These are phyloP conservation scores for Alternaria gansuensis DNA, from an alignment of 2,329 filamentous ascomycete genomes.

Conservation along the genomic window DNA sequence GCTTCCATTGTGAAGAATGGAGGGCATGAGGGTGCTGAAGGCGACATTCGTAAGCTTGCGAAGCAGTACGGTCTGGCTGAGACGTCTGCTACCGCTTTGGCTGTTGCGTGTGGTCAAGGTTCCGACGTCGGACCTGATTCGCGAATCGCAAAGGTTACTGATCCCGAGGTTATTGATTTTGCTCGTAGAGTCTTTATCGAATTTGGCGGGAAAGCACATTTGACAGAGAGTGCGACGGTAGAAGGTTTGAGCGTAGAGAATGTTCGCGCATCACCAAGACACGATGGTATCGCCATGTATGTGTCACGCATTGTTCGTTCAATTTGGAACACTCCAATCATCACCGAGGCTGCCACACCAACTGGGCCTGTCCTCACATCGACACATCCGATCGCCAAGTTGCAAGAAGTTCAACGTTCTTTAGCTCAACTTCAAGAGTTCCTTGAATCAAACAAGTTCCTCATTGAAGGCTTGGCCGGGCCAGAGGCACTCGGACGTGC, in stretches of 20 bases:
- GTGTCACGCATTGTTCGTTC: conserved; percentile 86
- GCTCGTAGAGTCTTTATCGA: conserved; percentile 91
- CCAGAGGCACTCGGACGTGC: conserved; percentile 83
- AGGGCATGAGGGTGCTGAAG: conserved; percentile 81
- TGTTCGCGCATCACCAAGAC: conserved; percentile 85
- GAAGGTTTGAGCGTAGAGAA: conserved; percentile 74
- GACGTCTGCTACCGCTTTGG: conserved; percentile 87
- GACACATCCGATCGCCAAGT: conserved; percentile 71
- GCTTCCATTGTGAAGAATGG: conserved; percentile 79
- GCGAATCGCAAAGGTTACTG: conserved; percentile 74
- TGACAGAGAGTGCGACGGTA: conserved; percentile 78
- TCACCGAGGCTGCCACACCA: conserved; percentile 64
- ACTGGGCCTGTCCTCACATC: conserved; percentile 72
- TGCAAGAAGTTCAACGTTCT: conserved; percentile 80
- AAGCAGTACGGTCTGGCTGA: conserved; percentile 87
- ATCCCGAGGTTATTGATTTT: conserved; percentile 84
- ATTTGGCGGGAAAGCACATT: conserved; percentile 84
- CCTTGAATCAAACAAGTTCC: conserved; percentile 83
- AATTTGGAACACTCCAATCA: conserved; percentile 84
- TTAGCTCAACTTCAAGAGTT: conserved; percentile 82
- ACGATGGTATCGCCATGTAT: conserved; percentile 88
- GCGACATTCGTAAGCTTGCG: conserved; percentile 83
- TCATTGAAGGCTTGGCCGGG: conserved; percentile 93
- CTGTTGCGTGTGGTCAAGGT: conserved; percentile 93
- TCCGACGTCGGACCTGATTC: conserved; percentile 78